Conservation (phyloP, 805 yeast species). For the Saccharomycopsis babjevae region DNA sequence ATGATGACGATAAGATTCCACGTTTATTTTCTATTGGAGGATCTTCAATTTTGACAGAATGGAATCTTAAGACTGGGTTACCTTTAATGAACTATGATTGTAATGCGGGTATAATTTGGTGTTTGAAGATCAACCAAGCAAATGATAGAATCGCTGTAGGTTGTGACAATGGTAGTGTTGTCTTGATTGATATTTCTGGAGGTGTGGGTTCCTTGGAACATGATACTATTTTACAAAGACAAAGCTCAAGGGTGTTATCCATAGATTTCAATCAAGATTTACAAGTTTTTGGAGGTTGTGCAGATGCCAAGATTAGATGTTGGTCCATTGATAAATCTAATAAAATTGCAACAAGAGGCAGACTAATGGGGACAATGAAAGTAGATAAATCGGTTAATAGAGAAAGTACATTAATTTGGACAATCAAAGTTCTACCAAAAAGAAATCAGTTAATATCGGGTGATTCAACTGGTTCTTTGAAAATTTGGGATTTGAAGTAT, state of each 20-base stretch:
- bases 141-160: constrained; percentile 73
- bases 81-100: constrained; percentile 76
- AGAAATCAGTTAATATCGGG: constrained; percentile 81
- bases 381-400: constrained; percentile 73
- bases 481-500: constrained; percentile 81
- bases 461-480: constrained; percentile 90
- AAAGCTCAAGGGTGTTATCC: constrained; percentile 69
- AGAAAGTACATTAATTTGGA: constrained; percentile 90
- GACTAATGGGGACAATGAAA: constrained; percentile 75
- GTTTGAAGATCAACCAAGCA: constrained; percentile 53
- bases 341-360: constrained; percentile 37
- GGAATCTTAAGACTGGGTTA: constrained; percentile 70
- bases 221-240: constrained; percentile 66
- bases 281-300: constrained; percentile 81
- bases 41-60: constrained; percentile 80
- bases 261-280: constrained; percentile 65
- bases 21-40: constrained; percentile 92
- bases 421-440: constrained; percentile 52
- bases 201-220: constrained; percentile 80
- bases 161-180: constrained; percentile 91
- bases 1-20: constrained; percentile 31
- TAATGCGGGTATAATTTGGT: constrained; percentile 92
- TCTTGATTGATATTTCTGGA: constrained; percentile 71
- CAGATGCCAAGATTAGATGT: constrained; percentile 83
- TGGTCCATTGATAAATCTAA: constrained; percentile 48